Evolutionary conservation across 1,284 basidiomycete species (phyloP).

Genomic region (Ustilago xerochloae): DNA sequence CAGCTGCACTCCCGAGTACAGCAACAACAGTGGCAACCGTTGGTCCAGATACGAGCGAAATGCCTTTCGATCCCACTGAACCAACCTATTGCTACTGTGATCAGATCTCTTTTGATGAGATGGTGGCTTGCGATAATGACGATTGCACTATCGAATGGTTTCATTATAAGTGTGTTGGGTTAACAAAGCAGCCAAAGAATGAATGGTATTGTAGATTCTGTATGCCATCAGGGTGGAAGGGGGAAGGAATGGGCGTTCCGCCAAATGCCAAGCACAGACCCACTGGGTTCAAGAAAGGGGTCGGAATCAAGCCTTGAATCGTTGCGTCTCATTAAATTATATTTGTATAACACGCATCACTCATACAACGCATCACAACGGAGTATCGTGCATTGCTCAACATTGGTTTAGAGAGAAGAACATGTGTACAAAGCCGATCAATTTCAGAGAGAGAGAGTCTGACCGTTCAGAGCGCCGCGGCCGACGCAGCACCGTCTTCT

Average conservation of each 20-base stretch:
- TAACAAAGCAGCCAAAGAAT: slow-evolving; percentile 47
- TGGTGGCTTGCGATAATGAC: slow-evolving; percentile 70
- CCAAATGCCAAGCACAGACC: slow-evolving; percentile 34
- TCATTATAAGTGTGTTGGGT: slow-evolving; percentile 63
- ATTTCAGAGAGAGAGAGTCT: not conserved
- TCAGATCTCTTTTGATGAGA: slow-evolving; percentile 70
- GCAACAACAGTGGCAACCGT: not conserved
- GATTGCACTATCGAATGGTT: slow-evolving; percentile 71
- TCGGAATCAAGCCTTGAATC: slow-evolving; percentile 22
- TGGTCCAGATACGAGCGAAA: slow-evolving; percentile 34
- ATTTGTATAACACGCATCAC: not conserved
- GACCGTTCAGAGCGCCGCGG: not conserved
- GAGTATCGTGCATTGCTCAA: not conserved
- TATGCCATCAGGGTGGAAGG: slow-evolving; percentile 56
- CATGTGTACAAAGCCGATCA: not conserved
- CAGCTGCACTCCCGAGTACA: not conserved
- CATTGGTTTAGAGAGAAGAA: not conserved
- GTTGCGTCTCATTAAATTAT: not conserved
- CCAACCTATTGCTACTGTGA: slow-evolving; percentile 72
- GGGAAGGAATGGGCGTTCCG: slow-evolving; percentile 49
- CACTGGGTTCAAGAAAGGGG: slow-evolving; percentile 16
- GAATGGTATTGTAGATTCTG: slow-evolving; percentile 68
- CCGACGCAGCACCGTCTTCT: not conserved
- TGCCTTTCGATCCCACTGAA: slow-evolving; percentile 69
- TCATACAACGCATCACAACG: not conserved